phyloP scores from a whole-genome alignment of 2,329 filamentous ascomycete species.

The Mariannaea sp. region DNA sequence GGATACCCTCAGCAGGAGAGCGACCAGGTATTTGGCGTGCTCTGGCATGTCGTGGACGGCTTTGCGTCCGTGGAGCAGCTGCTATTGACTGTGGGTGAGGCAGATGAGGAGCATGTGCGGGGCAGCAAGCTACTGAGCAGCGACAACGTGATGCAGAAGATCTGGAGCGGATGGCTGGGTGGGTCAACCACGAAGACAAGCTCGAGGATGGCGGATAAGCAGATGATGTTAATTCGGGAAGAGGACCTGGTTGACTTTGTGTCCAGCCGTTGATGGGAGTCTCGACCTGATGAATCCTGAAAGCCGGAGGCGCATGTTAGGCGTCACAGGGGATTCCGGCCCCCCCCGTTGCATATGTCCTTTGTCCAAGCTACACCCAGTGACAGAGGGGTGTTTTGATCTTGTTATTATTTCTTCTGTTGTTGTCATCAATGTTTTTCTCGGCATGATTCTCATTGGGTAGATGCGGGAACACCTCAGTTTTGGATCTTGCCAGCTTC shows the following conservation, averaged over 20 bases:
- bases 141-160: conserved; percentile 52
- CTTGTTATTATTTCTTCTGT: not conserved
- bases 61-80: conserved; percentile 46
- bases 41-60: conserved; percentile 55
- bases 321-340: too few relatives aligned
- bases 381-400: too few relatives aligned
- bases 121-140: conserved; percentile 37
- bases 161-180: conserved; percentile 53
- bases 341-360: too few relatives aligned
- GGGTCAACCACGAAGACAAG: conserved; percentile 46
- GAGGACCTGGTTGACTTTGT: conserved; percentile 45
- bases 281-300: too few relatives aligned
- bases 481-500: not conserved
- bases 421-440: not conserved
- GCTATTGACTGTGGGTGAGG: conserved; percentile 48
- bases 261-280: conserved; percentile 24
- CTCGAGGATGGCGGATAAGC: conserved; percentile 47
- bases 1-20: conserved; percentile 48
- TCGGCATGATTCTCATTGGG: not conserved
- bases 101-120: conserved; percentile 43
- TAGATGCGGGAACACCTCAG: not conserved
- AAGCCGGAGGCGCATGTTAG: too few relatives aligned
- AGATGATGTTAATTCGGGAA: conserved; percentile 52
- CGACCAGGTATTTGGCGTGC: conserved; percentile 52
- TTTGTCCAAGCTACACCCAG: too few relatives aligned